Percentiles rank a stretch among this genome's conserved stretches.
Evolutionary conservation across 345 rosid genomes (phyloP).

Genomic region (Barbarea vulgaris): DNA sequence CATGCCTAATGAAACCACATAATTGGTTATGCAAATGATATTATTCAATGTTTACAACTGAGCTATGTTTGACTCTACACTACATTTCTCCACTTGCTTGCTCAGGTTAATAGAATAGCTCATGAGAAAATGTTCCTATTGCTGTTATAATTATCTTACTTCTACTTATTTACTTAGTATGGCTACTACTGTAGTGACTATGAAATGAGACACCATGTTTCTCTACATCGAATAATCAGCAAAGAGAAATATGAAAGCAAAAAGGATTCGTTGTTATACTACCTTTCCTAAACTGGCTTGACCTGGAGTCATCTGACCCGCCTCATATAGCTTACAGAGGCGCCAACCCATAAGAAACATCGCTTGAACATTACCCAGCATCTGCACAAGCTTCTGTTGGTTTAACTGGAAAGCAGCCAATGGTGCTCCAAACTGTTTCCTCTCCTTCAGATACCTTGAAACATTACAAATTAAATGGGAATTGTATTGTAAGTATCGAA

Average conservation of each 20-base stretch:
- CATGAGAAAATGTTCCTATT: background rate
- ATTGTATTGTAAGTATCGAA: background rate
- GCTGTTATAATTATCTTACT: background rate
- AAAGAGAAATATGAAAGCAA: background rate
- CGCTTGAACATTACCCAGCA: conserved; percentile 90
- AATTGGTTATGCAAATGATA: conserved; percentile 8
- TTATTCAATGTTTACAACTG: background rate
- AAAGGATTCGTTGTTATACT: conserved; percentile 17
- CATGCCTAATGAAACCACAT: conserved; percentile 58
- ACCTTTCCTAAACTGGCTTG: conserved; percentile 99
- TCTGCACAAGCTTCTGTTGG: conserved; percentile 89
- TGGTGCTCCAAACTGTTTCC: conserved; percentile 98
- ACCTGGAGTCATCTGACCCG: conserved; percentile 85
- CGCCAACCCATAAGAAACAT: conserved; percentile 97
- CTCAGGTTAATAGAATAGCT: conserved; percentile 2
- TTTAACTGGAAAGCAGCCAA: conserved; percentile 89
- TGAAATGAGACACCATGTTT: conserved; percentile 9
- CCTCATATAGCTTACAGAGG: conserved; percentile 86
- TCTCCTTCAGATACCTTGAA: conserved; percentile 79
- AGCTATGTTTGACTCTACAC: background rate
- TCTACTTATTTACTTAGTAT: background rate
- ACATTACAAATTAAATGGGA: conserved; percentile 15
- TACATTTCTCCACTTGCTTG: background rate
- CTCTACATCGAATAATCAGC: background rate
- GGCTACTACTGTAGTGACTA: background rate